Percentiles rank a stretch among this genome's conserved stretches.
phyloP scores from a whole-genome alignment of 1,284 basidiomycete species.

The Heterobasidion irregulare region DNA sequence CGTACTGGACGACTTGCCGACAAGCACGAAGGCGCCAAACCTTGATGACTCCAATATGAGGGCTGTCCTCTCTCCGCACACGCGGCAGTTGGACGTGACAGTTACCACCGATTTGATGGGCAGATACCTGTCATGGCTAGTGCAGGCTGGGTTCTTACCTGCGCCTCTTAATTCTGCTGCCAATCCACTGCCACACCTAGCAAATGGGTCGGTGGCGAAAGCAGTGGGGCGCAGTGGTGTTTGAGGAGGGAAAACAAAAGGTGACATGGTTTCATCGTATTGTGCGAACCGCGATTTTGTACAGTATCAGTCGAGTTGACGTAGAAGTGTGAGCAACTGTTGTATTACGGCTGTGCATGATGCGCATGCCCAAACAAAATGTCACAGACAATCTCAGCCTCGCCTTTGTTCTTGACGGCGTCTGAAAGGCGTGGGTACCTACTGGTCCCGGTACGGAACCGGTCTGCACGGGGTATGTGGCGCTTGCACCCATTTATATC shows the following conservation, averaged over 20 bases:
- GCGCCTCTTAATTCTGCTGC: slow-evolving; percentile 33
- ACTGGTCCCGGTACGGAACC: too few relatives aligned
- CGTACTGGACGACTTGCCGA: slow-evolving; percentile 94
- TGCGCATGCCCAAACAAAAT: too few relatives aligned
- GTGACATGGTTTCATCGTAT: not conserved
- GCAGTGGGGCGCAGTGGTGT: slow-evolving; percentile 42
- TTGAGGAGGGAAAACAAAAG: slow-evolving; percentile 12
- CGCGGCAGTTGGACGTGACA: slow-evolving; percentile 41
- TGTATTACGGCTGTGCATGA: too few relatives aligned
- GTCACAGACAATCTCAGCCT: too few relatives aligned
- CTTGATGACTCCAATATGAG: slow-evolving; percentile 84
- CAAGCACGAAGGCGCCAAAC: slow-evolving; percentile 91
- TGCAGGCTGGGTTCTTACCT: slow-evolving; percentile 82
- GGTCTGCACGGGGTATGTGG: too few relatives aligned
- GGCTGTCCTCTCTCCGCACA: slow-evolving; percentile 39
- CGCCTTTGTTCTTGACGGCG: too few relatives aligned
- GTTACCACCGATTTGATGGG: slow-evolving; percentile 79
- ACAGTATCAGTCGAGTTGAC: not conserved
- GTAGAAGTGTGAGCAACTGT: not conserved
- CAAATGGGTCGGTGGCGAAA: slow-evolving; percentile 20
- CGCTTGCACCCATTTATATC: too few relatives aligned
- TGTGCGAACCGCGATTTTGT: not conserved
- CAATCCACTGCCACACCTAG: slow-evolving; percentile 31
- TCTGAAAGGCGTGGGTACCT: too few relatives aligned
- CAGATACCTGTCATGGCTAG: slow-evolving; percentile 90